phyloP scores from a whole-genome alignment of 2,329 filamentous ascomycete species.

The Bipolaris sorokiniana region DNA sequence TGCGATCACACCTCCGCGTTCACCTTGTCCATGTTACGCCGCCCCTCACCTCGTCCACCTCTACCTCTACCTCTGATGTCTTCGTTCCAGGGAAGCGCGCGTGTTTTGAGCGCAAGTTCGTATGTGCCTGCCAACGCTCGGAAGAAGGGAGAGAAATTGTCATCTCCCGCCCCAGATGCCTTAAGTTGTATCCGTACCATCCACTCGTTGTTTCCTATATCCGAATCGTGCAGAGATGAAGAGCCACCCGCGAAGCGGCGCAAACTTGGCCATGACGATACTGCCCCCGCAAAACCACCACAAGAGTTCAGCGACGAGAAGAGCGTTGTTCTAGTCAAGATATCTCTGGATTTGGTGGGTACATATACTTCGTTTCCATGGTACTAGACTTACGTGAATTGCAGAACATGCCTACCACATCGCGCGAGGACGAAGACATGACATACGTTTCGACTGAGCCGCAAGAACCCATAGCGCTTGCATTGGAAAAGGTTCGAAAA shows the following conservation, averaged over 20 bases:
- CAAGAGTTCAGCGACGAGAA: slow-evolving; percentile 20
- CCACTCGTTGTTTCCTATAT: slow-evolving; percentile 24
- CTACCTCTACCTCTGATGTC: slow-evolving; percentile 21
- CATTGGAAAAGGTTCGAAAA: slow-evolving; percentile 31
- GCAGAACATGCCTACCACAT: slow-evolving; percentile 8
- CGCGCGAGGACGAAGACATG: slow-evolving; percentile 3
- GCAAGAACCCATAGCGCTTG: slow-evolving; percentile 21
- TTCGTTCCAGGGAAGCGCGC: slow-evolving; percentile 24
- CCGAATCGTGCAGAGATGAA: slow-evolving; percentile 6
- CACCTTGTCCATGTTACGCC: slow-evolving; percentile 6
- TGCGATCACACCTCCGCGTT: slow-evolving; percentile 16
- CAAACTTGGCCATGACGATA: slow-evolving; percentile 25
- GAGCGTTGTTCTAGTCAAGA: slow-evolving; percentile 40
- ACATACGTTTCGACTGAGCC: not conserved
- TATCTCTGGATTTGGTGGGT: slow-evolving; percentile 38
- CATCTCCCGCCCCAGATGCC: slow-evolving; percentile 17
- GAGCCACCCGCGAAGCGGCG: slow-evolving; percentile 38
- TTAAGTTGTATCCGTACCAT: slow-evolving; percentile 19
- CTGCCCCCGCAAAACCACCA: not conserved
- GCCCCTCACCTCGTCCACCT: not conserved
- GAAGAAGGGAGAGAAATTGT: not conserved
- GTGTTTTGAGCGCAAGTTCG: slow-evolving; percentile 17
- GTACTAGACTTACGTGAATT: slow-evolving; percentile 8
- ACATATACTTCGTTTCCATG: not conserved
- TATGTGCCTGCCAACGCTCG: not conserved